These are phyloP conservation scores for Arachnomyces sp. DNA, from an alignment of 2,329 filamentous ascomycete species.

Conservation along the genomic window DNA sequence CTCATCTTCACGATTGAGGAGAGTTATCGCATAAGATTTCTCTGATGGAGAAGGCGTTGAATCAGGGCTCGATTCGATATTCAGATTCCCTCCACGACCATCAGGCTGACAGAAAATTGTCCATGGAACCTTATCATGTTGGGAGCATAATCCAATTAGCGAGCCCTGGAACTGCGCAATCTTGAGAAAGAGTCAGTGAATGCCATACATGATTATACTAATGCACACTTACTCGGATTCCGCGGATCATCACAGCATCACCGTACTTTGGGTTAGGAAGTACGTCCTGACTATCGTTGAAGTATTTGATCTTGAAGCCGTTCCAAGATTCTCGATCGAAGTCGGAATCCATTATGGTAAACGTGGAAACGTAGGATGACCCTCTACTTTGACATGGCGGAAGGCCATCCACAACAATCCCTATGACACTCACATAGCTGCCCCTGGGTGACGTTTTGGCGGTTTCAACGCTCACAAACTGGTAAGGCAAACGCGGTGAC, in stretches of 20 bases:
- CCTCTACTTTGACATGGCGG: constrained; percentile 46
- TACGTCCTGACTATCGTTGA: constrained; percentile 40
- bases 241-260: constrained; percentile 59
- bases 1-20: constrained; percentile 13
- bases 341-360: constrained; percentile 54
- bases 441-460: constrained; percentile 28
- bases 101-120: constrained; percentile 26
- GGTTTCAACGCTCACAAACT: constrained; percentile 41
- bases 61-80: constrained; percentile 22
- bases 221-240: constrained; percentile 43
- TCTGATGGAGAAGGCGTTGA: constrained; percentile 22
- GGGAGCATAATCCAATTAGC: constrained; percentile 16
- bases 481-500: constrained; percentile 28
- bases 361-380: constrained; percentile 53
- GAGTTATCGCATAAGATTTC: constrained; percentile 19
- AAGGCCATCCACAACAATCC: constrained; percentile 61
- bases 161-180: constrained; percentile 1
- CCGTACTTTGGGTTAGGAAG: constrained; percentile 43
- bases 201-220: constrained; percentile 19
- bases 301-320: constrained; percentile 51
- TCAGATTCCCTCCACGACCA: constrained; percentile 14
- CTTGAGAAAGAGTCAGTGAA: neutral
- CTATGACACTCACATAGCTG: constrained; percentile 53
- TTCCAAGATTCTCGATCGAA: constrained; percentile 38
- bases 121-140: constrained; percentile 24